Evolutionary conservation across 2,329 filamentous ascomycete species (phyloP).

Genomic region (Dothideomycetes sp.): DNA sequence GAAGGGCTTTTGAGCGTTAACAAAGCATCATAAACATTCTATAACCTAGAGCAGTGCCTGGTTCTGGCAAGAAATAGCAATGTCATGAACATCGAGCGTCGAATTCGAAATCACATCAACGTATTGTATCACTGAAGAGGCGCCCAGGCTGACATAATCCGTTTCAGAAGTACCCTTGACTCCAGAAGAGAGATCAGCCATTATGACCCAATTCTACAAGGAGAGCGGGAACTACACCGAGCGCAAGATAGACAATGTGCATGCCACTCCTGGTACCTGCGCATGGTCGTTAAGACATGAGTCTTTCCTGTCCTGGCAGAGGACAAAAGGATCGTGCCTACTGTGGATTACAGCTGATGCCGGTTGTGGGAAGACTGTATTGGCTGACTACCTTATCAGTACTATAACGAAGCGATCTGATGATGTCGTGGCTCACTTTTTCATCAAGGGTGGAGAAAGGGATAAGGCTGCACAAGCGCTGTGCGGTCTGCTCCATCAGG

Average conservation of each 20-base stretch:
- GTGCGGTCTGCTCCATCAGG: neutral
- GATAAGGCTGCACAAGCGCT: neutral
- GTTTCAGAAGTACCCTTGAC: neutral
- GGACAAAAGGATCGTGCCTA: neutral
- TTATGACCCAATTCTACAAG: neutral
- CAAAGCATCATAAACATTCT: too few species aligned
- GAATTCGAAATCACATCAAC: neutral
- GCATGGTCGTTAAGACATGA: neutral
- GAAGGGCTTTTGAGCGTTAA: too few species aligned
- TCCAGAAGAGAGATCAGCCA: neutral
- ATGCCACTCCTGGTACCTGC: neutral
- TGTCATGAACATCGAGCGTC: neutral
- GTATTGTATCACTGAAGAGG: neutral
- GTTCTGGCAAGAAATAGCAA: too few species aligned
- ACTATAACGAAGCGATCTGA: neutral
- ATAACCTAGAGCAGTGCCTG: too few species aligned
- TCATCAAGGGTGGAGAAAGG: neutral
- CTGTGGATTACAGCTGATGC: neutral
- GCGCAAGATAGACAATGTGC: neutral
- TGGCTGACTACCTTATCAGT: neutral
- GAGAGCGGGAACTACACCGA: neutral
- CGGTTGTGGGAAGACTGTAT: neutral
- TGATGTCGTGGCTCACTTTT: neutral
- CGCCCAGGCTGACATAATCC: neutral
- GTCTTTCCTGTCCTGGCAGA: neutral